Base-by-base conservation (phyloP, 495 filamentous ascomycete genomes). In the Aeminium ludgeri region DNA sequence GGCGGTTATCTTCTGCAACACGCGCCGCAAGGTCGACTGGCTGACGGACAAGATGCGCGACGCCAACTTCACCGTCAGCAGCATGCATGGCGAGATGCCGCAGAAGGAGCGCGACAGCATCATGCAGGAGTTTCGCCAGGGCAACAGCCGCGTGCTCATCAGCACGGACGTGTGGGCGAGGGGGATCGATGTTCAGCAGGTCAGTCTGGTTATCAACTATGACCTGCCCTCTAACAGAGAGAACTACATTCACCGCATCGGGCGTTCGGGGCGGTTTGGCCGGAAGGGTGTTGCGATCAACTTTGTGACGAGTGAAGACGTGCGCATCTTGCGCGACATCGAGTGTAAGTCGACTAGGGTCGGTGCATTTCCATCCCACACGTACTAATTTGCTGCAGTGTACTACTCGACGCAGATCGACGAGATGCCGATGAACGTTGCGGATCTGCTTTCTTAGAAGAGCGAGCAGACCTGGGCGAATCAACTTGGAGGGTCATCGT, bases 1-100 rank as follows among this genome's bases (percentile, higher is more conserved):
- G 62, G 89, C 89, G 8, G 89, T 99, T 54, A 99, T 99, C 60
- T 99, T 99, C 76, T 99, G 89, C 72, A 99, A 99, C 67, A 99
- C 89, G 11, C 80, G 89, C 53, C 74, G 91, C 58, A 99, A 99
- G 80, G 89, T 99, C 41, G 89, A 99, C 65, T 99, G 89, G 89
- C 65, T 99, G 43, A 94, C 89, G 16, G 89, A 96, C 63, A 99
- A 96, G 72, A 86, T 99, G 78, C 80, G 82, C 30, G 89, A 87
- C 51, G 82, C 82, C 48, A 91, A 99, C 59, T 99, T 99, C 63
- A 99, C 89, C 20, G 91, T 99, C 25, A 91, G 82, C 13, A 82
- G 80, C 49, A 99, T 99, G 89, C 89, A 99, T 59, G 89, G 89
- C 40, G 89, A 99, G 58, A 96, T 96, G 89, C 83, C 85, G 27